Conservation (phyloP, 2,329 filamentous ascomycete genomes). For the Ascochyta viciae-villosae region DNA sequence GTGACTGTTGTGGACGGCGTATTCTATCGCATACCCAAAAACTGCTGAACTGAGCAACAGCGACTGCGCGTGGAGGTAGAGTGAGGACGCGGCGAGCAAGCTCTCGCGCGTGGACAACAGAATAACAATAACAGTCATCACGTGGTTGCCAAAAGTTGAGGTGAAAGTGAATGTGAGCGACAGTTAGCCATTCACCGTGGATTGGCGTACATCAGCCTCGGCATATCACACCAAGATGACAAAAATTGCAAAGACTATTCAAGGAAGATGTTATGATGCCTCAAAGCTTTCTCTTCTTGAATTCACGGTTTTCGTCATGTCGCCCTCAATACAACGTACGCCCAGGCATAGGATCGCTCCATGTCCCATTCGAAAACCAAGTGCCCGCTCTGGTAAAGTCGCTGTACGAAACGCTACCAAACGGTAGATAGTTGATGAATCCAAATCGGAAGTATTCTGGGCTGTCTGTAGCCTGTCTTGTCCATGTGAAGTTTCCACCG, state of each 20-base stretch:
- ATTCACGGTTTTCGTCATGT: not conserved
- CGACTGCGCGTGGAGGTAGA: not conserved
- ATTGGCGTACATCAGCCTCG: not conserved
- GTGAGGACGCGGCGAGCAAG: not conserved
- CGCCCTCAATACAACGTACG: slow-evolving; percentile 11
- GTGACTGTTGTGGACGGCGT: not conserved
- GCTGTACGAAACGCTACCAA: slow-evolving; percentile 39
- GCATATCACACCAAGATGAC: not conserved
- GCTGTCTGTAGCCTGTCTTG: slow-evolving; percentile 49
- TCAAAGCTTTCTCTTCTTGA: not conserved
- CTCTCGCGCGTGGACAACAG: not conserved
- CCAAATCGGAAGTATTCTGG: slow-evolving; percentile 48
- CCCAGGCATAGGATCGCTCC: slow-evolving; percentile 25
- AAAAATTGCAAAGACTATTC: not conserved
- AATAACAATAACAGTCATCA: not conserved
- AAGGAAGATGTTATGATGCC: not conserved
- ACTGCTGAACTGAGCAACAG: not conserved
- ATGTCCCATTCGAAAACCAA: slow-evolving; percentile 42
- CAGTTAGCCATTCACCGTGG: not conserved
- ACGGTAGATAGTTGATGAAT: slow-evolving; percentile 40
- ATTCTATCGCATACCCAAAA: not conserved
- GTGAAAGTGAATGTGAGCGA: slow-evolving; percentile 7
- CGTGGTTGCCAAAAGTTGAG: slow-evolving; percentile 4
- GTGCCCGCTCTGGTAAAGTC: slow-evolving; percentile 46
- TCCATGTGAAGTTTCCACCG: slow-evolving; percentile 65